Evolutionary conservation across 805 yeast species (phyloP).

Genomic region (Candida sakaeoensis): DNA sequence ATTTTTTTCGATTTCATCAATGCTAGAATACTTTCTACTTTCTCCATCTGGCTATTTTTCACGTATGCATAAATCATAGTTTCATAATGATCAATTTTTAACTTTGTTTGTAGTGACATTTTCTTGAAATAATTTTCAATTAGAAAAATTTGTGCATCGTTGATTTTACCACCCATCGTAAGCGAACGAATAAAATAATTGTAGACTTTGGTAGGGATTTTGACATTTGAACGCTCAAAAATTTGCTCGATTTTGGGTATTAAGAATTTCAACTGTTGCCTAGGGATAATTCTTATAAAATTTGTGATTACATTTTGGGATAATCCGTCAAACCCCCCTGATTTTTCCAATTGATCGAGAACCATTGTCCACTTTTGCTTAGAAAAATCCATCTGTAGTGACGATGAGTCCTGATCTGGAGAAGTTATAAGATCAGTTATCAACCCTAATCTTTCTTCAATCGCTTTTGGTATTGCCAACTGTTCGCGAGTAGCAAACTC

Average conservation of each 20-base stretch:
- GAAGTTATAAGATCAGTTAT: slow-evolving; percentile 21
- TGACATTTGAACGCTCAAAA: slow-evolving; percentile 30
- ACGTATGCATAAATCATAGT: slow-evolving; percentile 45
- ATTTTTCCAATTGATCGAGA: slow-evolving; percentile 30
- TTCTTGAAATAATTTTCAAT: slow-evolving; percentile 32
- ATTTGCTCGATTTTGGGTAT: slow-evolving; percentile 36
- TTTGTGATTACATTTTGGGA: slow-evolving; percentile 28
- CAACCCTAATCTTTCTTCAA: slow-evolving; percentile 36
- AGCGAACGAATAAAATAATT: slow-evolving; percentile 37
- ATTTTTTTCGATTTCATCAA: slow-evolving; percentile 36
- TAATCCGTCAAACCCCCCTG: slow-evolving; percentile 35
- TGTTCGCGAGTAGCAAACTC: slow-evolving; percentile 7
- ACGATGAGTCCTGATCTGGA: not conserved
- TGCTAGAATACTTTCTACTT: slow-evolving; percentile 33
- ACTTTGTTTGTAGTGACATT: slow-evolving; percentile 16
- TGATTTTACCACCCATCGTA: slow-evolving; percentile 19
- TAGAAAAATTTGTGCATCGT: slow-evolving; percentile 17
- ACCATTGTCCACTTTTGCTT: slow-evolving; percentile 48
- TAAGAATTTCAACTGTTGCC: slow-evolving; percentile 25
- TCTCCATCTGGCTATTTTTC: slow-evolving; percentile 31
- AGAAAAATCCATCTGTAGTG: not conserved
- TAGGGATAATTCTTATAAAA: slow-evolving; percentile 42
- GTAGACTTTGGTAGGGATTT: slow-evolving; percentile 27
- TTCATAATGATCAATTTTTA: slow-evolving; percentile 41
- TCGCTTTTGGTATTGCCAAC: slow-evolving; percentile 31